A percentile compares a stretch with the other conserved stretches of the same genome.
Evolutionary conservation across 2,329 filamentous ascomycete genomes (phyloP).

Genomic region (Apiospora malaysiana): DNA sequence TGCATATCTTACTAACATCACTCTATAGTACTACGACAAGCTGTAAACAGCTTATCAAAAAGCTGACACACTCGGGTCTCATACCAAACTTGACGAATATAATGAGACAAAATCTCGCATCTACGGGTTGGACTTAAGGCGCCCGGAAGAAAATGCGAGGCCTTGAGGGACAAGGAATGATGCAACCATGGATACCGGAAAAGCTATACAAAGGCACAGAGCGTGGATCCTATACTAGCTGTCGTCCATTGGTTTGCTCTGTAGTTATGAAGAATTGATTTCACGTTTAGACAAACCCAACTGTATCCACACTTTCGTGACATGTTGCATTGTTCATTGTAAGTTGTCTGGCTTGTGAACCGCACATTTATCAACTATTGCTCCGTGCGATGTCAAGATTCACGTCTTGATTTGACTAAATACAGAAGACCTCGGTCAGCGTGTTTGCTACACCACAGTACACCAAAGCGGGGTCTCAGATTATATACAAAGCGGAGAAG

Average conservation of each 20-base stretch:
- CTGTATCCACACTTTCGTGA: background rate
- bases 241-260: constrained; percentile 36
- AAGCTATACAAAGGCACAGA: constrained; percentile 38
- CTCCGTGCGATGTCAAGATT: background rate
- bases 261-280: constrained; percentile 40
- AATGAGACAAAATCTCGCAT: constrained; percentile 47
- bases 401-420: background rate
- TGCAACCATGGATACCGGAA: constrained; percentile 40
- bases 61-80: constrained; percentile 53
- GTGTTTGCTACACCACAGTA: background rate
- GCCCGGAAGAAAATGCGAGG: constrained; percentile 33
- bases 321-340: background rate
- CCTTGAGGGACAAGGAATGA: constrained; percentile 36
- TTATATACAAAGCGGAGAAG: background rate
- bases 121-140: constrained; percentile 31
- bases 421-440: background rate
- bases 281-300: constrained; percentile 31
- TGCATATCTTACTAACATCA: constrained; percentile 45
- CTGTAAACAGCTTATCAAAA: constrained; percentile 69
- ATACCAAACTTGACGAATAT: constrained; percentile 49
- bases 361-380: background rate
- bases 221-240: constrained; percentile 36
- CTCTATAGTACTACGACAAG: constrained; percentile 93
- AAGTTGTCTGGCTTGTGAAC: background rate
- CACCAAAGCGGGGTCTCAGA: background rate